These are phyloP conservation scores for Ophiocordyceps camponoti-rufipedis DNA, from an alignment of 2,329 filamentous ascomycete genomes.

Conservation along the genomic window DNA sequence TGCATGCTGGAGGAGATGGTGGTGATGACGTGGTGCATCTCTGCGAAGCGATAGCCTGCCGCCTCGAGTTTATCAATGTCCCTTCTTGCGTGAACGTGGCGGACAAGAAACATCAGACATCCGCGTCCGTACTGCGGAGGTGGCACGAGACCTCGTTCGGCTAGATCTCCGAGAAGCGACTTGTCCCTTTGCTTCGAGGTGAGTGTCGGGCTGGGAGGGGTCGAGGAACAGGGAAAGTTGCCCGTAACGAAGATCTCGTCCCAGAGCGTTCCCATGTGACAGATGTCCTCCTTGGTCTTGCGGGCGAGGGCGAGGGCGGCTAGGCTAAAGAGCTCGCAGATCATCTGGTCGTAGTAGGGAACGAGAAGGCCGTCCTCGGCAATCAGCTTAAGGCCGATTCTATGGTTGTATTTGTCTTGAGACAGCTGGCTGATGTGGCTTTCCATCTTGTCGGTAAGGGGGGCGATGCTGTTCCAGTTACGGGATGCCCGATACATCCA, in stretches of 20 bases:
- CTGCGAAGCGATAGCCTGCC: constrained; percentile 62
- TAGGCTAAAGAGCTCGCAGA: constrained; percentile 69
- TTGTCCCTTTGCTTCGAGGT: constrained; percentile 4
- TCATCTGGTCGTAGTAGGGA: constrained; percentile 54
- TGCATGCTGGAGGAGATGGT: constrained; percentile 59
- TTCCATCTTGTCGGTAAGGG: constrained; percentile 54
- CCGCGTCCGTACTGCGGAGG: constrained; percentile 40
- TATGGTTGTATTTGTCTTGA: constrained; percentile 19
- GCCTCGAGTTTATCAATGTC: constrained; percentile 49
- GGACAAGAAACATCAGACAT: constrained; percentile 66
- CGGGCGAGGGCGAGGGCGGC: constrained; percentile 58
- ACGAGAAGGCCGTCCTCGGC: constrained; percentile 38
- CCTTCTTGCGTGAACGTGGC: constrained; percentile 33
- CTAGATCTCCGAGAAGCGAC: constrained; percentile 13
- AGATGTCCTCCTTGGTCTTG: constrained; percentile 42
- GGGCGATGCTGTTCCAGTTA: constrained; percentile 54
- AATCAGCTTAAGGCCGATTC: constrained; percentile 23
- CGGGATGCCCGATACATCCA: constrained; percentile 74
- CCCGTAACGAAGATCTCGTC: constrained; percentile 59
- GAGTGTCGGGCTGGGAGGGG: not conserved
- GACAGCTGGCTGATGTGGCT: constrained; percentile 42
- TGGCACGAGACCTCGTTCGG: constrained; percentile 20
- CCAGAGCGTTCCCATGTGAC: constrained; percentile 50
- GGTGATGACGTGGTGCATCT: constrained; percentile 46
- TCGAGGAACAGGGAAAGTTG: constrained; percentile 3